Evolutionary conservation across 768 basidiomycete genomes (phyloP).

Genomic region (Agrocybe pediades): DNA sequence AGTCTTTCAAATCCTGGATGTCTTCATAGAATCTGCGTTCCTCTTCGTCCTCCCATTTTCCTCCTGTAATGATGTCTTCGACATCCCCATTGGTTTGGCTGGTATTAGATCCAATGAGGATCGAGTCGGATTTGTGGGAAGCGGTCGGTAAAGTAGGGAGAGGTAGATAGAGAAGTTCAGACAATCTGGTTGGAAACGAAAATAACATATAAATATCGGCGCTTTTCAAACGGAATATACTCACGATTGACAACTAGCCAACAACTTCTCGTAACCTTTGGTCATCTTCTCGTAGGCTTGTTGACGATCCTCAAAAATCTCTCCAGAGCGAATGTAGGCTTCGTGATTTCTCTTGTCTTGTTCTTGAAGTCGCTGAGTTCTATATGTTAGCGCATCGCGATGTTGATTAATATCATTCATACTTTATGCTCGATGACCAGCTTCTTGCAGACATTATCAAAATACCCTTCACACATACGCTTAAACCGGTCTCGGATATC

Average conservation of each 20-base stretch:
- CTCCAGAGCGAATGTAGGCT: slow-evolving; percentile 98
- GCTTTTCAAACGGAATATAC: no score
- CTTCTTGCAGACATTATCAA: slow-evolving; percentile 89
- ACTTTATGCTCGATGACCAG: slow-evolving; percentile 91
- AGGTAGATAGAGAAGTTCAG: slow-evolving; percentile 84
- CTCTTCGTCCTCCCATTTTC: slow-evolving; percentile 99
- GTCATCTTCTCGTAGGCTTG: slow-evolving; percentile 99
- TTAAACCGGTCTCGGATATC: slow-evolving; percentile 89
- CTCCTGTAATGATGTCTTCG: slow-evolving; percentile 61
- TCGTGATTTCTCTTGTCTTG: slow-evolving; percentile 97
- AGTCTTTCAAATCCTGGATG: slow-evolving; percentile 86
- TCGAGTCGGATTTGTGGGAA: slow-evolving; percentile 80
- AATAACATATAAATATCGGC: slow-evolving; percentile 5
- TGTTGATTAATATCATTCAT: slow-evolving; percentile 17
- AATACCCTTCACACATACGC: slow-evolving; percentile 92
- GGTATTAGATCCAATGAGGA: slow-evolving; percentile 63
- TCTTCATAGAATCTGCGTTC: slow-evolving; percentile 94
- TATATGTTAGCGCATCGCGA: neutral
- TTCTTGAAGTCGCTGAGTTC: slow-evolving; percentile 83
- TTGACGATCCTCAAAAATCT: slow-evolving; percentile 98
- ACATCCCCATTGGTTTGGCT: slow-evolving; percentile 43
- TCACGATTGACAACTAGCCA: slow-evolving; percentile 86
- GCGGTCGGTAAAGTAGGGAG: slow-evolving; percentile 84
- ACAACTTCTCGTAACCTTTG: slow-evolving; percentile 89
- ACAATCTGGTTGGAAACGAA: slow-evolving; percentile 54